Evolutionary conservation across 257 asterid genomes (phyloP), one percentile per base, ranked within the genome.

Genomic region (Echium plantagineum): DNA sequence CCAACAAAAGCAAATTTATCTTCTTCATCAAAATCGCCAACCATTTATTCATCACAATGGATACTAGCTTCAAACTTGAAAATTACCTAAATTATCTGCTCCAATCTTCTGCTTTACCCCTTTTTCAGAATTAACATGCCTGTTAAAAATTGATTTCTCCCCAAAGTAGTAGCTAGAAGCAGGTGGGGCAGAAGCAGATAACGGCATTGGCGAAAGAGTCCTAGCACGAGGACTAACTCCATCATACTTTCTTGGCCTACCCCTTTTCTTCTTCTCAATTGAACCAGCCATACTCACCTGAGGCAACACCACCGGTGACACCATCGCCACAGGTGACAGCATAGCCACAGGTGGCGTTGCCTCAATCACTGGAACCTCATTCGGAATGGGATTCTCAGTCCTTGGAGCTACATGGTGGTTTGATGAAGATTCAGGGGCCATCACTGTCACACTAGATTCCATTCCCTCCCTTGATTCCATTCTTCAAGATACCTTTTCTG

Each of bases 241-340:
- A 21, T 66, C 80, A 66, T 89, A 86, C 77, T 86, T 89, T 81
- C 95, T 82, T 10, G 97, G 97, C n/a, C 97, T 66, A 35, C 97
- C 97, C 62, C 94, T 86, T 81, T 83, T 89, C 84, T 86, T 90
- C 87, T 71, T 86, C 75, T 81, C 94, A 10, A 82, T 65, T 21
- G 73, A 62, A 24, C 58, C 60, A 2, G 58, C 78, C 22, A 60
- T 58, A 66, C 63, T 60, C 28, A 71, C 64, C 7, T 69, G 30
- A 7, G 78, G 51, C 49, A 12, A 17, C 48, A 38, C 48, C 15
- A 9, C 48, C 15, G 48, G n/a, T n/a, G n/a, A n/a, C n/a, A n/a
- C n/a, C n/a, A n/a, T n/a, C n/a, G n/a, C n/a, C n/a, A n/a, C n/a
- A n/a, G n/a, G n/a, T n/a, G n/a, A n/a, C n/a, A n/a, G n/a, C n/a